These are phyloP conservation scores for Metschnikowia baotianmanensis DNA, from an alignment of 805 yeast genomes.

Conservation along the genomic window DNA sequence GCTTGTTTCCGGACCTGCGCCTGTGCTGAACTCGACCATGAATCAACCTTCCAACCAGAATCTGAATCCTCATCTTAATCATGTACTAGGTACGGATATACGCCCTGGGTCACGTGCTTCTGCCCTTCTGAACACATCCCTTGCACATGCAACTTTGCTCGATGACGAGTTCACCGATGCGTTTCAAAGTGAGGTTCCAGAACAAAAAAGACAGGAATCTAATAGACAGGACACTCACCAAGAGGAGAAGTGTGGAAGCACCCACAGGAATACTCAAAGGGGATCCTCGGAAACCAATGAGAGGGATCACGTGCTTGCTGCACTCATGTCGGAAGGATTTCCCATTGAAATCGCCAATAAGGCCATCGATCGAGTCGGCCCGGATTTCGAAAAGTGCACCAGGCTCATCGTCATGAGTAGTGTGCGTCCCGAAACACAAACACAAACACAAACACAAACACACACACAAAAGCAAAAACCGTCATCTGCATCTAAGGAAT, in stretches of 20 bases:
- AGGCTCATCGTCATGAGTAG: slow-evolving; percentile 55
- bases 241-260: no score
- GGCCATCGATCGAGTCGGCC: slow-evolving; percentile 60
- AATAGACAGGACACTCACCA: no score
- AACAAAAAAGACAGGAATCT: not conserved
- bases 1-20: not conserved
- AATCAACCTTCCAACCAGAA: no score
- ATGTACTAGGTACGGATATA: no score
- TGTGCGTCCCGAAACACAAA: slow-evolving; percentile 2
- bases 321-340: slow-evolving; percentile 79
- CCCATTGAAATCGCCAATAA: slow-evolving; percentile 53
- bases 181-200: slow-evolving; percentile 13
- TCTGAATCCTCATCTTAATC: no score
- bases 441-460: not conserved
- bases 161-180: slow-evolving; percentile 47
- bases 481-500: slow-evolving; percentile 10
- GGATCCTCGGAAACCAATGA: slow-evolving; percentile 2
- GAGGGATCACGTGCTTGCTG: slow-evolving; percentile 58
- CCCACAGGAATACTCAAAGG: not conserved
- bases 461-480: slow-evolving; percentile 1
- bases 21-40: no score
- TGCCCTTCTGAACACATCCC: not conserved
- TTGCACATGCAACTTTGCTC: slow-evolving; percentile 20
- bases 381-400: slow-evolving; percentile 63
- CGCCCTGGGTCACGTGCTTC: no score